A percentile compares a stretch with the other conserved stretches of the same genome.
Conservation (phyloP, 75 land plant species). For the Selaginella moellendorffii region DNA sequence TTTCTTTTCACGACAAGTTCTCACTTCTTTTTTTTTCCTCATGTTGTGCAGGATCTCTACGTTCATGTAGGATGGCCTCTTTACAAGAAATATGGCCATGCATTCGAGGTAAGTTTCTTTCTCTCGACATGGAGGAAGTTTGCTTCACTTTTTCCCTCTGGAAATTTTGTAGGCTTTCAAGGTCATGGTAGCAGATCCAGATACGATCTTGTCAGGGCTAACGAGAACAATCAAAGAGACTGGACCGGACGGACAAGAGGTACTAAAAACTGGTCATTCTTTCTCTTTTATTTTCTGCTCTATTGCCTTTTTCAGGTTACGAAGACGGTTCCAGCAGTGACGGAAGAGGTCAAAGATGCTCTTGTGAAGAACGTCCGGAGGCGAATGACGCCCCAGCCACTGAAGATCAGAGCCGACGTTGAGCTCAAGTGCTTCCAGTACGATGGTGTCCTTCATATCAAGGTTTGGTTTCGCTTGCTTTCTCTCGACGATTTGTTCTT, state of each 20-base stretch:
- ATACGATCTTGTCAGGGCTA: slow-evolving; percentile 54
- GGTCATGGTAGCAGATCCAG: slow-evolving; percentile 76
- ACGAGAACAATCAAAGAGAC: slow-evolving; percentile 77
- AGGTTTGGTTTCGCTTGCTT: slow-evolving; percentile 31
- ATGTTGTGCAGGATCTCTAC: slow-evolving; percentile 51
- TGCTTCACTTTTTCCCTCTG: background rate
- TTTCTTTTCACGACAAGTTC: background rate
- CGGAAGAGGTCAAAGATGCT: slow-evolving; percentile 69
- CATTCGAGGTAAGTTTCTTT: slow-evolving; percentile 60
- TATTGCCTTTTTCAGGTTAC: slow-evolving; percentile 35
- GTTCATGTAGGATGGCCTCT: slow-evolving; percentile 90
- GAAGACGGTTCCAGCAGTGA: slow-evolving; percentile 64
- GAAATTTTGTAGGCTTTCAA: slow-evolving; percentile 65
- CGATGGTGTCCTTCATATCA: slow-evolving; percentile 94
- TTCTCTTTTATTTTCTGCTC: slow-evolving; percentile 6
- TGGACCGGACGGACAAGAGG: slow-evolving; percentile 89
- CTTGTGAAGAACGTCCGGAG: slow-evolving; percentile 76
- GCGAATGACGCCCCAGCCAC: slow-evolving; percentile 90
- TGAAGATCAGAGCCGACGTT: slow-evolving; percentile 87
- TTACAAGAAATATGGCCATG: slow-evolving; percentile 84
- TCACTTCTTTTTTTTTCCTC: no score
- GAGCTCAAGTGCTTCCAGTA: slow-evolving; percentile 95
- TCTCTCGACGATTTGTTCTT: background rate
- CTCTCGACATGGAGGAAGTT: background rate
- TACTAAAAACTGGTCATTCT: slow-evolving; percentile 11